These are phyloP conservation scores for Pleurotus salmoneostramineus DNA, from an alignment of 768 basidiomycete species.

Conservation along the genomic window DNA sequence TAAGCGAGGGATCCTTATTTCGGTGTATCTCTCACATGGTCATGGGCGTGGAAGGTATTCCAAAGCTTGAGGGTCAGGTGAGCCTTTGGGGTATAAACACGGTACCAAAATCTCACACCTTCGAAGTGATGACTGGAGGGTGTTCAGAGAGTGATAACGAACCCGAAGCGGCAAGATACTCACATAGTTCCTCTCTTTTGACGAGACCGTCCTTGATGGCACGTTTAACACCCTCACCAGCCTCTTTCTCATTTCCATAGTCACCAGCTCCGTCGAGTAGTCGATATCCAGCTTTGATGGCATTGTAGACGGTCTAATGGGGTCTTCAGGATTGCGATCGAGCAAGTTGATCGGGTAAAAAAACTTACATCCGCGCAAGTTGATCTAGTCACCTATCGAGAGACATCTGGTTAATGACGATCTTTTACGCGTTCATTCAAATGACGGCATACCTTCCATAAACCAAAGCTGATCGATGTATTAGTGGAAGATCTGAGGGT, in stretches of 20 bases:
- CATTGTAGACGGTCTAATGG: constrained; percentile 73
- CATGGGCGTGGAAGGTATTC: constrained; percentile 85
- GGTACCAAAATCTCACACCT: constrained; percentile 34
- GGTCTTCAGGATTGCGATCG: neutral
- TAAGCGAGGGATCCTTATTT: constrained; percentile 6
- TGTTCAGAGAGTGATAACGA: constrained; percentile 48
- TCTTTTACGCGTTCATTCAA: too few species aligned
- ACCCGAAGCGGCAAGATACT: constrained; percentile 23
- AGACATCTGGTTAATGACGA: constrained; percentile 13
- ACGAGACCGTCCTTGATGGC: constrained; percentile 82
- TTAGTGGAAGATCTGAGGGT: constrained; percentile 6
- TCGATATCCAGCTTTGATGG: constrained; percentile 83
- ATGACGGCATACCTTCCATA: constrained; percentile 55
- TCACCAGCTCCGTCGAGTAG: constrained; percentile 85
- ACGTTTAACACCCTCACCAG: constrained; percentile 71
- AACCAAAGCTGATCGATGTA: constrained; percentile 45
- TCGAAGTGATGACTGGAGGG: constrained; percentile 83
- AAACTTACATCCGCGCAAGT: constrained; percentile 56
- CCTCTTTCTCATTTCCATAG: constrained; percentile 89
- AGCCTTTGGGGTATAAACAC: neutral
- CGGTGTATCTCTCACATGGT: constrained; percentile 52
- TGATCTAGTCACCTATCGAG: constrained; percentile 50
- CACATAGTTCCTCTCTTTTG: constrained; percentile 84
- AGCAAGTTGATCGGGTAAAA: neutral
- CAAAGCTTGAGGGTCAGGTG: constrained; percentile 48